phyloP scores from a whole-genome alignment of 768 basidiomycete species.

The Cubamyces sp. region DNA sequence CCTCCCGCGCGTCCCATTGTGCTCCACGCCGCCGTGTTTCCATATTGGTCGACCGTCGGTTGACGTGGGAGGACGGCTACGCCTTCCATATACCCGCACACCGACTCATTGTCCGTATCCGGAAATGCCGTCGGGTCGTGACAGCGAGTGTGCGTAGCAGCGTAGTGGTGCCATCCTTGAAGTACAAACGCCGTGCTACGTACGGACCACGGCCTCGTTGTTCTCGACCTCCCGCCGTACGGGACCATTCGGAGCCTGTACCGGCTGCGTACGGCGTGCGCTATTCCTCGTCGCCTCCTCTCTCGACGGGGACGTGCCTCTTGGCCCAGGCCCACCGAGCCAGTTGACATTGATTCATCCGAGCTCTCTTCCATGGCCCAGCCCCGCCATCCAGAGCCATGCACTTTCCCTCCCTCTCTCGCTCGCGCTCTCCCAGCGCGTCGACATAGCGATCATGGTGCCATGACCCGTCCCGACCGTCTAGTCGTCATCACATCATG shows the following conservation, averaged over 20 bases:
- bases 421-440: not conserved
- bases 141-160: too few relatives aligned
- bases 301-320: too few relatives aligned
- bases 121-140: slow-evolving; percentile 4
- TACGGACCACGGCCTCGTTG: slow-evolving; percentile 2
- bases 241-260: too few relatives aligned
- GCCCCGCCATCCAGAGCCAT: not conserved
- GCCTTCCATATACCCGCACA: not conserved
- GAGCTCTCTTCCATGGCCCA: not conserved
- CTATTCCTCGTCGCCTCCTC: too few relatives aligned
- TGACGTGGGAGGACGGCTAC: not conserved
- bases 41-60: not conserved
- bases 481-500: not conserved
- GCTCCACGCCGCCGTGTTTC: not conserved
- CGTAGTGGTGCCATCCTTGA: not conserved
- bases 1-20: not conserved
- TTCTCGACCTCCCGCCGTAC: slow-evolving; percentile 9
- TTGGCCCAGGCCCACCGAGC: slow-evolving; percentile 8
- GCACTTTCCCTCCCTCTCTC: not conserved
- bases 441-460: slow-evolving; percentile 14
- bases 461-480: not conserved
- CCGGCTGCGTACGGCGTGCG: too few relatives aligned
- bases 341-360: not conserved
- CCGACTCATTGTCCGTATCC: slow-evolving; percentile 6
- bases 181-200: not conserved